Percentiles rank a stretch among this genome's conserved stretches.
phyloP scores from a whole-genome alignment of 177 flowering plant species.

The Tripterygium wilfordii region DNA sequence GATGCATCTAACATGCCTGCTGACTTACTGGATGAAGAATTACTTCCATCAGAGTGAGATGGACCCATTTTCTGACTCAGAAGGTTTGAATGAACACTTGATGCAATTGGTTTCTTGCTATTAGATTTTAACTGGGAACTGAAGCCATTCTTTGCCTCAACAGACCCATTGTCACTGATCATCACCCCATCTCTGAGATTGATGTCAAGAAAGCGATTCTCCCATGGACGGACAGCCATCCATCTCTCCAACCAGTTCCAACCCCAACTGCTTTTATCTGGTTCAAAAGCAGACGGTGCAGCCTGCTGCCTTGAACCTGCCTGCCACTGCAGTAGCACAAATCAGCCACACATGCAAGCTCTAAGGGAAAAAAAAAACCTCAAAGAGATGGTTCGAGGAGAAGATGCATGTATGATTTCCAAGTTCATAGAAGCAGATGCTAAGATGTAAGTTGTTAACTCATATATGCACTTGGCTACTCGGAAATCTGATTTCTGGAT shows the following conservation, averaged over 20 bases:
- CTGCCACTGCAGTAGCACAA: constrained; percentile 69
- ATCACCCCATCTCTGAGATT: constrained; percentile 76
- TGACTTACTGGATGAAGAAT: constrained; percentile 57
- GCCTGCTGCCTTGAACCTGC: constrained; percentile 80
- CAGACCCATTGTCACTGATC: constrained; percentile 40
- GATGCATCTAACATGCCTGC: constrained; percentile 33
- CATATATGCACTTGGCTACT: too few species aligned
- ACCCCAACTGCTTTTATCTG: constrained; percentile 98
- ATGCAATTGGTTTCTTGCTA: constrained; percentile 37
- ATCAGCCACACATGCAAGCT: not conserved
- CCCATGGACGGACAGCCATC: constrained; percentile 99
- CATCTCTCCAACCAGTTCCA: constrained; percentile 99
- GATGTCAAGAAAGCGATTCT: constrained; percentile 80
- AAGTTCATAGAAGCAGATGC: too few species aligned
- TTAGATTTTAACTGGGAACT: constrained; percentile 34
- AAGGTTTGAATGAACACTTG: constrained; percentile 28
- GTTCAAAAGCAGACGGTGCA: constrained; percentile 66
- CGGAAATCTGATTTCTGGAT: too few species aligned
- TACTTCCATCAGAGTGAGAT: constrained; percentile 64
- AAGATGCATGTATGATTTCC: constrained; percentile 1
- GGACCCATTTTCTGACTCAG: constrained; percentile 43
- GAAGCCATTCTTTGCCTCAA: constrained; percentile 35
- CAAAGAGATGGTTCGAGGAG: not conserved
- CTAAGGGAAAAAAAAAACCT: not conserved
- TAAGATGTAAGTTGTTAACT: too few species aligned